phyloP scores from a whole-genome alignment of 305 asterid species.

The Fraxinus paxiana region DNA sequence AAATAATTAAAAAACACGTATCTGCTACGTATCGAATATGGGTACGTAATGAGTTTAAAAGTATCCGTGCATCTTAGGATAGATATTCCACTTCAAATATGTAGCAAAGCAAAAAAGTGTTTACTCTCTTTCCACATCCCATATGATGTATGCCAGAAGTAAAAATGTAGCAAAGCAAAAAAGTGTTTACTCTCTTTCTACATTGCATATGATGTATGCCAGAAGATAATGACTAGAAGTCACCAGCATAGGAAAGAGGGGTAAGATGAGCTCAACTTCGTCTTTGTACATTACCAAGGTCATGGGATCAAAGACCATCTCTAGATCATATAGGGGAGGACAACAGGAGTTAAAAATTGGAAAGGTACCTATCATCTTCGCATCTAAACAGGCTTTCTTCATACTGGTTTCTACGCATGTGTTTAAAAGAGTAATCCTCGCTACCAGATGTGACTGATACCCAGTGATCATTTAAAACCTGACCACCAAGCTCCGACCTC shows the following conservation, averaged over 20 bases:
- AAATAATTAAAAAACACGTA: background rate
- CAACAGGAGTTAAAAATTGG: background rate
- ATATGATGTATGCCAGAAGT: conserved; percentile 8
- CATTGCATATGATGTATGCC: background rate
- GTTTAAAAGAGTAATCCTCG: conserved; percentile 97
- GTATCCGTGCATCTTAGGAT: background rate
- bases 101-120: background rate
- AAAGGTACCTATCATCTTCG: conserved; percentile 83
- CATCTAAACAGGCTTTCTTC: conserved; percentile 98
- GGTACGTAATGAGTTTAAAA: background rate
- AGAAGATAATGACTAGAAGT: background rate
- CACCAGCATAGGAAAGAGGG: background rate
- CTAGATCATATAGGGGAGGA: background rate
- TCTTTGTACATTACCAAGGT: conserved; percentile 1
- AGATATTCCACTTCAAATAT: conserved; percentile 7
- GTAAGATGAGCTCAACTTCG: background rate
- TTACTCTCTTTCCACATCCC: background rate
- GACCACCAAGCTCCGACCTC: conserved; percentile 84
- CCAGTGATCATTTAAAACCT: conserved; percentile 89
- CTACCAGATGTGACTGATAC: conserved; percentile 99
- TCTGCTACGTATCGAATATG: background rate
- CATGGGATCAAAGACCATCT: background rate
- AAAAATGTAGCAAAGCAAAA: background rate
- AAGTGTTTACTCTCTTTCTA: background rate
- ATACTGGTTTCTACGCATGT: conserved; percentile 95